A percentile compares a stretch with the other conserved stretches of the same genome.
Evolutionary conservation across 1,284 basidiomycete species (phyloP).

Genomic region (Megacollybia platyphylla): DNA sequence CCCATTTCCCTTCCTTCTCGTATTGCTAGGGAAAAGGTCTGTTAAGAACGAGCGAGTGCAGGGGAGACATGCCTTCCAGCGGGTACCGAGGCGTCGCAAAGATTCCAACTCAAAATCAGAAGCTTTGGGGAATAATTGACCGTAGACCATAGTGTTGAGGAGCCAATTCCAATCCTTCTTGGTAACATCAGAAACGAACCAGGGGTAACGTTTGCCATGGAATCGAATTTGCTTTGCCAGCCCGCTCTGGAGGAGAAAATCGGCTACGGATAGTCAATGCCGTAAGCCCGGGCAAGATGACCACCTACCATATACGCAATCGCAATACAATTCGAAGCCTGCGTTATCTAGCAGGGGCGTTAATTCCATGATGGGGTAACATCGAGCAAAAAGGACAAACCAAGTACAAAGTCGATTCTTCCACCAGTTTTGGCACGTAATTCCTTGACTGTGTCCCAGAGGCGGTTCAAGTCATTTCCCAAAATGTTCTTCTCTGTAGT

Average conservation of each 20-base stretch:
- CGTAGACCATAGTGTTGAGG: conserved; percentile 77
- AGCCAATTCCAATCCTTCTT: conserved; percentile 96
- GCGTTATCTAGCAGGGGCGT: conserved; percentile 46
- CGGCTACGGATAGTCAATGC: conserved; percentile 31
- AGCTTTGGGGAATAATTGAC: conserved; percentile 77
- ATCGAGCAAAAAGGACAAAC: too few relatives aligned
- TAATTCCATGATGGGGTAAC: too few relatives aligned
- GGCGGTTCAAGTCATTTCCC: conserved; percentile 68
- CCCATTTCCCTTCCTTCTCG: conserved; percentile 87
- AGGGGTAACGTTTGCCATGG: conserved; percentile 85
- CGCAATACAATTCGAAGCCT: conserved; percentile 94
- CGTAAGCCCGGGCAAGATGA: neutral
- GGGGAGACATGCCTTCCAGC: conserved; percentile 70
- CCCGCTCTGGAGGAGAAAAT: conserved; percentile 86
- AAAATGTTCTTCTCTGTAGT: conserved; percentile 95
- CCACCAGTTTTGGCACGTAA: conserved; percentile 64
- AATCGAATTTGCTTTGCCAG: conserved; percentile 81
- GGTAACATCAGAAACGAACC: conserved; percentile 97
- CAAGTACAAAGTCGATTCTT: conserved; percentile 77
- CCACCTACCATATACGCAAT: conserved; percentile 80
- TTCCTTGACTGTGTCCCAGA: conserved; percentile 76
- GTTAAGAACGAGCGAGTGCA: neutral
- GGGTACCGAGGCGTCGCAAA: conserved; percentile 66
- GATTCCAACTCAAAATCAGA: conserved; percentile 75
- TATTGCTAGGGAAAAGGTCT: conserved; percentile 50